Conservation (phyloP, 768 basidiomycete genomes). For the Kwoniella dejecticola region DNA sequence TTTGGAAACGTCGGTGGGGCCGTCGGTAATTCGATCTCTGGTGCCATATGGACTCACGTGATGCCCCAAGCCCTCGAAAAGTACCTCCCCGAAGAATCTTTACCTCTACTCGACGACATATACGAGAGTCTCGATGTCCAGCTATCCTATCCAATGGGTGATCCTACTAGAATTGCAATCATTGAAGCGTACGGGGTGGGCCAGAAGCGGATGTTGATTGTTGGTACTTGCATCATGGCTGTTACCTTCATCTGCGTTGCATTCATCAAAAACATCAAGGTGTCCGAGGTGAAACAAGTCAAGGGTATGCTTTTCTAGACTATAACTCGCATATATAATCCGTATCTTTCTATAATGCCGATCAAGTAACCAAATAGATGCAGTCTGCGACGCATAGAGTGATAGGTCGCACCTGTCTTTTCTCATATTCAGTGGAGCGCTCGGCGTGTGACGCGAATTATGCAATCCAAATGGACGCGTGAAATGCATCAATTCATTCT, state of each 20-base stretch:
- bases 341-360: too few relatives aligned
- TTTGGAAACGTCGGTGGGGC: constrained; percentile 38
- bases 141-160: constrained; percentile 38
- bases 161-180: constrained; percentile 37
- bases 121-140: constrained; percentile 42
- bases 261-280: constrained; percentile 43
- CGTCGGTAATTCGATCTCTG: constrained; percentile 48
- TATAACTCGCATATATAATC: too few relatives aligned
- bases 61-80: constrained; percentile 32
- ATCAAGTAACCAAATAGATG: too few relatives aligned
- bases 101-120: constrained; percentile 29
- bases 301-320: constrained; percentile 50
- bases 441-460: too few relatives aligned
- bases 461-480: too few relatives aligned
- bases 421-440: too few relatives aligned
- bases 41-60: constrained; percentile 52
- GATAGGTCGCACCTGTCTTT: too few relatives aligned
- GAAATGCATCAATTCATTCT: too few relatives aligned
- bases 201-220: constrained; percentile 47
- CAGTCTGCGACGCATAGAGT: too few relatives aligned
- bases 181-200: constrained; percentile 33
- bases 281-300: constrained; percentile 44
- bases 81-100: constrained; percentile 38
- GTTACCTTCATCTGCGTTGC: constrained; percentile 27
- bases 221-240: constrained; percentile 39